Evolutionary conservation across 1,284 basidiomycete species (phyloP), one percentile per base, ranked within the genome.

Genomic region (Gomphus bonarii): DNA sequence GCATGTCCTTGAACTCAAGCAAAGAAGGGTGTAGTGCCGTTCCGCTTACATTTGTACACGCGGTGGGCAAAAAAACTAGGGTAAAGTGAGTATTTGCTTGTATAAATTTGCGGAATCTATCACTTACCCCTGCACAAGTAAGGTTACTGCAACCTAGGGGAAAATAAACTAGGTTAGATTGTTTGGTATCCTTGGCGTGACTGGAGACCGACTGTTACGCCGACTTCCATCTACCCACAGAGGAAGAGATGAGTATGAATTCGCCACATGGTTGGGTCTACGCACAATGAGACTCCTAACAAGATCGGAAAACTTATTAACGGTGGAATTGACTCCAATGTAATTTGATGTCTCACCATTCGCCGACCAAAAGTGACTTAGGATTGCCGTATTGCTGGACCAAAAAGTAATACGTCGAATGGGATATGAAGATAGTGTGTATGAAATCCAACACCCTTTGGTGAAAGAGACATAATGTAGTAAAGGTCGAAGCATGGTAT

Each of bases 21-120:
- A 31, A 18, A 33, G 2, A 10, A 55, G 7, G 18, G 42, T 3
- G 7, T n/a, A 7, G 10, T 11, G 30, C 16, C 14, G 3, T 16
- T 18, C n/a, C 33, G 25, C 54, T 20, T 47, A 55, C 54, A 9
- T 36, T 33, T 49, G 54, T 47, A 49, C 22, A 47, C 54, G 35
- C 54, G 43, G 20, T 55, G 54, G 2, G 54, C 54, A 47, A 55
- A 55, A 22, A 55, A 55, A 31, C 54, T 55, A 30, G 9, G 47
- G 42, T 12, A 33, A 20, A 18, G 2, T 48, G 20, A 33, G 28
- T n/a, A 48, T 12, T 20, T 35, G 2, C 6, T 12, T 8, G 14
- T 22, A 1, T 28, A 20, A 16, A 38, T 18, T n/a, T 40, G 38
- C 11, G 18, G 4, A 44, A 11, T 44, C 20, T n/a, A 9, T 11